phyloP scores from a whole-genome alignment of 768 basidiomycete genomes.

The Mycena kentingensis region DNA sequence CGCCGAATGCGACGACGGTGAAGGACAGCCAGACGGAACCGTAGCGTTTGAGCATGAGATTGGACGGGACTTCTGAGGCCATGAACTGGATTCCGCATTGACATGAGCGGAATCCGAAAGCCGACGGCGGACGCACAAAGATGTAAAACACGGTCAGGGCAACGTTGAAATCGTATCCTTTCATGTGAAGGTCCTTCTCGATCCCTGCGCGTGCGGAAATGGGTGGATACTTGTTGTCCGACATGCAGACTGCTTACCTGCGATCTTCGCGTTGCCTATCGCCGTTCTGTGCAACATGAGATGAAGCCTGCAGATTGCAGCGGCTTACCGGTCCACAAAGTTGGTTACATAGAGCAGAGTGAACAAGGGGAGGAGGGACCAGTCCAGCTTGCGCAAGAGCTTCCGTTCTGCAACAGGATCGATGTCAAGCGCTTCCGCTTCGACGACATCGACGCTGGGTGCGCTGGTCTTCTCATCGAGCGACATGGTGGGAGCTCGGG shows the following conservation, averaged over 20 bases:
- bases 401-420: conserved; percentile 37
- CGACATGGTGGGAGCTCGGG: too few relatives aligned
- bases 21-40: conserved; percentile 42
- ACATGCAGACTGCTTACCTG: conserved; percentile 23
- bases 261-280: conserved; percentile 38
- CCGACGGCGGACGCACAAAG: conserved; percentile 27
- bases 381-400: conserved; percentile 39
- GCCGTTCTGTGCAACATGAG: conserved; percentile 19
- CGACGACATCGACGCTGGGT: neutral
- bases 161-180: conserved; percentile 43
- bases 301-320: neutral
- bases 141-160: conserved; percentile 45
- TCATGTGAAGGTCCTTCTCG: conserved; percentile 44
- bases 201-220: conserved; percentile 30
- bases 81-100: too few relatives aligned
- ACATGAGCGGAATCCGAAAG: neutral
- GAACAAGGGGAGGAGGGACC: conserved; percentile 39
- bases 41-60: conserved; percentile 43
- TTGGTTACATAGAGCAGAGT: conserved; percentile 42
- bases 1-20: conserved; percentile 40
- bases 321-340: conserved; percentile 39
- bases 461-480: neutral
- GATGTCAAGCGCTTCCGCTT: conserved; percentile 16
- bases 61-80: conserved; percentile 42
- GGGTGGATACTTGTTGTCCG: neutral